phyloP scores from a whole-genome alignment of 176 grass and related monocot species.

The Lolium multiflorum region DNA sequence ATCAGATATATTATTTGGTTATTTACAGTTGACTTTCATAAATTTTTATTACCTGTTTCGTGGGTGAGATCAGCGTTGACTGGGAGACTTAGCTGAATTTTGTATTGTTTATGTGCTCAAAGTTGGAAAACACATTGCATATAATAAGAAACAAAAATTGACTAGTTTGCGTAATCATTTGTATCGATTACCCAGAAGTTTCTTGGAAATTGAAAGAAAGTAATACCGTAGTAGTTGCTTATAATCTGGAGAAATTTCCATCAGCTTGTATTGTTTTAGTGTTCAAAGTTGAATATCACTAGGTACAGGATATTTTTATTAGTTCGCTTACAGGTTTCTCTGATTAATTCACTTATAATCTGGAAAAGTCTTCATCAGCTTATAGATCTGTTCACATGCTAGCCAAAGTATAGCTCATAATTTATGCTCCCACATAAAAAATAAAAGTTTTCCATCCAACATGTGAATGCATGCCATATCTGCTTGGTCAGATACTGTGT shows the following conservation, averaged over 20 bases:
- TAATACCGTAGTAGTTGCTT: background rate
- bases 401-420: background rate
- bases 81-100: slow-evolving; percentile 7
- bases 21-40: background rate
- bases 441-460: background rate
- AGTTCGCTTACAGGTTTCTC: background rate
- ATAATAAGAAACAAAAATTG: background rate
- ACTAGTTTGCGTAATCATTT: background rate
- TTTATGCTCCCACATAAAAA: background rate
- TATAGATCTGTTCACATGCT: background rate
- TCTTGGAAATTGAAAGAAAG: background rate
- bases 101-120: background rate
- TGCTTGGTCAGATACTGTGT: background rate
- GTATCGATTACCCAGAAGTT: background rate
- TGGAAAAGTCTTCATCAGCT: background rate
- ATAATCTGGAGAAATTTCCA: background rate
- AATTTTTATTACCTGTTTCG: background rate
- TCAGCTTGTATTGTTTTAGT: background rate
- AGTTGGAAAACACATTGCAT: background rate
- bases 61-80: background rate
- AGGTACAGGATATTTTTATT: background rate
- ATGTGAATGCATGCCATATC: background rate
- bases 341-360: background rate
- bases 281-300: slow-evolving; percentile 11
- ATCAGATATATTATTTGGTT: background rate